Evolutionary conservation across 2,329 filamentous ascomycete species (phyloP).

Genomic region (Didymella keratinophila): DNA sequence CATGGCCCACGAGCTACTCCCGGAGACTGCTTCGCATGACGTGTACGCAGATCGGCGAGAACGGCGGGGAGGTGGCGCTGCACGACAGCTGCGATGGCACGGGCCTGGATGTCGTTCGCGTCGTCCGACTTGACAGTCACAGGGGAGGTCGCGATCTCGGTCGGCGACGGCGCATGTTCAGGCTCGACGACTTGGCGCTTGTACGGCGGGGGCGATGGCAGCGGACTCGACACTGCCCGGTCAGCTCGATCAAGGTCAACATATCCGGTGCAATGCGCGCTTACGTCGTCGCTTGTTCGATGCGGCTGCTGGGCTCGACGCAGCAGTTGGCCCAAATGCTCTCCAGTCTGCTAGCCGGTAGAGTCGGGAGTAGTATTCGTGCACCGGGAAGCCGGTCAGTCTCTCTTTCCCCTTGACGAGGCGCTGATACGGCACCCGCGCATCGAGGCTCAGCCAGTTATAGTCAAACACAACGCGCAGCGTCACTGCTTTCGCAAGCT

Average conservation of each 20-base stretch:
- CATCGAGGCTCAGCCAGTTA: not conserved
- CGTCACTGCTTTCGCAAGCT: not conserved
- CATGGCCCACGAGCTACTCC: not conserved
- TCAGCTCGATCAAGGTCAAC: not conserved
- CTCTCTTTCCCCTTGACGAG: not conserved
- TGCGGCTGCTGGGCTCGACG: not conserved
- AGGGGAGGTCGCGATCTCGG: slow-evolving; percentile 4
- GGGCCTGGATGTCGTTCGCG: not conserved
- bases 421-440: not conserved
- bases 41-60: not conserved
- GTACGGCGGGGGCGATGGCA: not conserved
- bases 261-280: not conserved
- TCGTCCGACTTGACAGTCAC: not conserved
- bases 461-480: not conserved
- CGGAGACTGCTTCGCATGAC: not conserved
- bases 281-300: not conserved
- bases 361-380: not conserved
- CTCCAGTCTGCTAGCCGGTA: not conserved
- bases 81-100: not conserved
- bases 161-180: not conserved
- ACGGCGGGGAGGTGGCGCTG: not conserved
- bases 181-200: not conserved
- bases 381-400: not conserved
- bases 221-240: not conserved
- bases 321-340: not conserved